phyloP scores from a whole-genome alignment of 2,329 filamentous ascomycete genomes.

The Ceratocystis alfenasii region DNA sequence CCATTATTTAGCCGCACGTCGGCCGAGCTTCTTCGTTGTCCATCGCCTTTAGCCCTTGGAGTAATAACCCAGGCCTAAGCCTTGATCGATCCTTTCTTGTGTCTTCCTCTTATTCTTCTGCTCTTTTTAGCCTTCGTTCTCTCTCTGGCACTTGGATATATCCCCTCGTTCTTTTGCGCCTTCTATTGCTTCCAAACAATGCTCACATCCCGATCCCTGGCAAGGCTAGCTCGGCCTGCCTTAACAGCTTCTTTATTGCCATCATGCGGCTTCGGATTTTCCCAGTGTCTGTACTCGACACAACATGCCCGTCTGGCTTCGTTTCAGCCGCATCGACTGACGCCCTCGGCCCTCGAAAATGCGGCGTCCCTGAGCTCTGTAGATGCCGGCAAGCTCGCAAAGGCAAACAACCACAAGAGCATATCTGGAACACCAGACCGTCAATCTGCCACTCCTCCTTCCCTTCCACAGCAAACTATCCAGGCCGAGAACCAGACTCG shows the following conservation, averaged over 20 bases:
- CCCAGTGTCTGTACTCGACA: slow-evolving; percentile 10
- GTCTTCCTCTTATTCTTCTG: neutral
- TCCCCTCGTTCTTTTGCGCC: neutral
- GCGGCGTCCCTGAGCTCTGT: slow-evolving; percentile 6
- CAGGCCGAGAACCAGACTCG: neutral
- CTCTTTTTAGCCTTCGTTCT: neutral
- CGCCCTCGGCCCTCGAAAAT: slow-evolving; percentile 13
- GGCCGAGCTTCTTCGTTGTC: neutral
- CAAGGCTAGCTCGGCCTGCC: slow-evolving; percentile 11
- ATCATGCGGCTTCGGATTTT: neutral
- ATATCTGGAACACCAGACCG: neutral
- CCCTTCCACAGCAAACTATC: neutral
- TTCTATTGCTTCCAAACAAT: neutral
- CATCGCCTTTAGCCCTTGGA: neutral
- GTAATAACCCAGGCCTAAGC: neutral
- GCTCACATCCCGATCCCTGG: slow-evolving; percentile 12
- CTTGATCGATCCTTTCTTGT: neutral
- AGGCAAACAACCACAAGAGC: slow-evolving; percentile 4
- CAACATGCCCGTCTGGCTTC: slow-evolving; percentile 1
- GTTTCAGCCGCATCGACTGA: slow-evolving; percentile 19
- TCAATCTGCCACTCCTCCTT: slow-evolving; percentile 7
- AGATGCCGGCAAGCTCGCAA: slow-evolving; percentile 18
- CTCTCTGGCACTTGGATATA: neutral
- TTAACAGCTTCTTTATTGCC: neutral
- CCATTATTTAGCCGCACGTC: neutral